Evolutionary conservation across 495 filamentous ascomycete genomes (phyloP).

Genomic region (Aspergillus taichungensis): DNA sequence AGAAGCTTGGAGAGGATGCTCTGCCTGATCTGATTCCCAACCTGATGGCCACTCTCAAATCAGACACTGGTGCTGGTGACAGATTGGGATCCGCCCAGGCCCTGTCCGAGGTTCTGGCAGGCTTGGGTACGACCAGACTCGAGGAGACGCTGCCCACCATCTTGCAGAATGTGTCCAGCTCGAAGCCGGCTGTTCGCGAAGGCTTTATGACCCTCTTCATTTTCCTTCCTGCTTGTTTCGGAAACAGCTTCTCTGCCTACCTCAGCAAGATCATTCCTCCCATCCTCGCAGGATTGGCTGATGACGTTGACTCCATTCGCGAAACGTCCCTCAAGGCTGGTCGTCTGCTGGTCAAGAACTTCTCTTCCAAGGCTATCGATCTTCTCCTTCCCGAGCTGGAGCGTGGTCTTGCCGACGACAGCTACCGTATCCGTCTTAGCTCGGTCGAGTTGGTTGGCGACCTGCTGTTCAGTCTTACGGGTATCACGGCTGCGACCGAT

Average conservation of each 20-base stretch:
- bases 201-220: constrained; percentile 99
- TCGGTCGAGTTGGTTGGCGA: constrained; percentile 97
- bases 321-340: constrained; percentile 90
- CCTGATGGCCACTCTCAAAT: constrained; percentile 95
- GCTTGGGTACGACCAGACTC: constrained; percentile 79
- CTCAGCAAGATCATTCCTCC: constrained; percentile 93
- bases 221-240: constrained; percentile 96
- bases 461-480: constrained; percentile 93
- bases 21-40: constrained; percentile 94
- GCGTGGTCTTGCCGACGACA: constrained; percentile 89
- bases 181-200: constrained; percentile 84
- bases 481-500: constrained; percentile 78
- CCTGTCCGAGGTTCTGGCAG: constrained; percentile 91
- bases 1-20: constrained; percentile 96
- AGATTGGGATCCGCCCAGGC: constrained; percentile 93
- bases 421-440: constrained; percentile 90
- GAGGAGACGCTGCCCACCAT: constrained; percentile 97
- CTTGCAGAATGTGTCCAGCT: constrained; percentile 87
- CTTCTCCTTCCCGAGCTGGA: constrained; percentile 90
- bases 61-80: constrained; percentile 92
- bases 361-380: constrained; percentile 88
- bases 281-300: constrained; percentile 87
- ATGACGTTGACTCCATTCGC: constrained; percentile 90
- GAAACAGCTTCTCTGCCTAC: constrained; percentile 95
- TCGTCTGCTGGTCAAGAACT: constrained; percentile 93